phyloP scores from a whole-genome alignment of 2,329 filamentous ascomycete genomes.

The Cordyceps javanica region DNA sequence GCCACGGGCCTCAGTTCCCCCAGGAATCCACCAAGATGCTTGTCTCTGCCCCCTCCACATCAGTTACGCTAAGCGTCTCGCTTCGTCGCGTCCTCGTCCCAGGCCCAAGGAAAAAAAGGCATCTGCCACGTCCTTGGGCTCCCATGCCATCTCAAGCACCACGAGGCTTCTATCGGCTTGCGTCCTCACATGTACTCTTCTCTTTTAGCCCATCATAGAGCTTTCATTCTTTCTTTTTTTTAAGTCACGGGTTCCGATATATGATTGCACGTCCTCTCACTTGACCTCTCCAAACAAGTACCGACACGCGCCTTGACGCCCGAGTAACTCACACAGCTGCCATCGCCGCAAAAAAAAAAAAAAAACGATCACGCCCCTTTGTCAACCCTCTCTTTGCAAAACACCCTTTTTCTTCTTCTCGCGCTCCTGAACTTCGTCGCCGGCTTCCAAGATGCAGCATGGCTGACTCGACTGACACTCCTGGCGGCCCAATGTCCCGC shows the following conservation, averaged over 20 bases:
- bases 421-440: not conserved
- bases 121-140: not conserved
- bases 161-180: not conserved
- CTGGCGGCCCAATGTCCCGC: slow-evolving; percentile 9
- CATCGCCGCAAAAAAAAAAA: not conserved
- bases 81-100: not conserved
- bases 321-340: not conserved
- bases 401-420: not conserved
- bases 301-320: not conserved
- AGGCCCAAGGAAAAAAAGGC: not conserved
- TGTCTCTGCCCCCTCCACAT: no score
- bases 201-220: not conserved
- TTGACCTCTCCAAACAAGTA: not conserved
- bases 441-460: slow-evolving; percentile 11
- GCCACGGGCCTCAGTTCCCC: no score
- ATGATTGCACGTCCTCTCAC: not conserved
- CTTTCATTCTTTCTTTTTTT: not conserved
- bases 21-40: no score
- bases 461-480: slow-evolving; percentile 8
- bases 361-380: no score
- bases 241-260: not conserved
- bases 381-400: not conserved
- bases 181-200: not conserved
- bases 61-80: no score
- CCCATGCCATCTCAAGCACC: not conserved